Evolutionary conservation across 1,139 yeast species (phyloP).

Genomic region (Yamadazyma jaroonii): DNA sequence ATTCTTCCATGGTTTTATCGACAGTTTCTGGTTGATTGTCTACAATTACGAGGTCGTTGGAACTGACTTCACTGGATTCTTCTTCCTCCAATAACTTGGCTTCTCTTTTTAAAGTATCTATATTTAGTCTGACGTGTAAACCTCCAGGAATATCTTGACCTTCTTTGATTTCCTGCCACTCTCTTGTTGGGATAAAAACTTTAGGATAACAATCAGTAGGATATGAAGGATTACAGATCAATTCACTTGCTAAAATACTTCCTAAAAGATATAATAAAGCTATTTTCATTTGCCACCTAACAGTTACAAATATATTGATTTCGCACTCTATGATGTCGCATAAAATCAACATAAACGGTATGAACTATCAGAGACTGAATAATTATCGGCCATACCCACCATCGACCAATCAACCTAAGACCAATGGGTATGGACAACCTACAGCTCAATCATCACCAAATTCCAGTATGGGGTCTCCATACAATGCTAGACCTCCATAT

Average conservation of each 20-base stretch:
- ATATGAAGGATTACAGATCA: constrained; percentile 46
- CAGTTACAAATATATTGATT: not conserved
- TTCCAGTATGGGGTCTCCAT: too few species aligned
- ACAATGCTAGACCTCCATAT: not conserved
- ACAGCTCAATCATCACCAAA: not conserved
- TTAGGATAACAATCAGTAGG: constrained; percentile 61
- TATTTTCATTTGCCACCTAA: constrained; percentile 1
- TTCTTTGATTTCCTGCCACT: constrained; percentile 68
- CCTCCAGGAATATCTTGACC: constrained; percentile 79
- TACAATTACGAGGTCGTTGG: constrained; percentile 13
- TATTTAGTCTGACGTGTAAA: constrained; percentile 66
- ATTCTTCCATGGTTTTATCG: constrained; percentile 6
- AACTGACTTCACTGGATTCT: constrained; percentile 22
- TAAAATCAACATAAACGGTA: not conserved
- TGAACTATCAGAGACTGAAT: constrained; percentile 2
- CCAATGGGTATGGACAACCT: not conserved
- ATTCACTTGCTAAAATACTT: constrained; percentile 7
- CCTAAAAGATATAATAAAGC: not conserved
- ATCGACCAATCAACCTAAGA: not conserved
- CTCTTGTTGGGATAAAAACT: constrained; percentile 54
- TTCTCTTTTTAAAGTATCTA: constrained; percentile 64
- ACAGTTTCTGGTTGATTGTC: constrained; percentile 10
- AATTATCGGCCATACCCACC: constrained; percentile 2
- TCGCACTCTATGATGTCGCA: not conserved
- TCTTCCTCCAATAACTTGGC: constrained; percentile 53